Evolutionary conservation across 306 rosid genomes (phyloP).

Genomic region (Mimosa pudica): DNA sequence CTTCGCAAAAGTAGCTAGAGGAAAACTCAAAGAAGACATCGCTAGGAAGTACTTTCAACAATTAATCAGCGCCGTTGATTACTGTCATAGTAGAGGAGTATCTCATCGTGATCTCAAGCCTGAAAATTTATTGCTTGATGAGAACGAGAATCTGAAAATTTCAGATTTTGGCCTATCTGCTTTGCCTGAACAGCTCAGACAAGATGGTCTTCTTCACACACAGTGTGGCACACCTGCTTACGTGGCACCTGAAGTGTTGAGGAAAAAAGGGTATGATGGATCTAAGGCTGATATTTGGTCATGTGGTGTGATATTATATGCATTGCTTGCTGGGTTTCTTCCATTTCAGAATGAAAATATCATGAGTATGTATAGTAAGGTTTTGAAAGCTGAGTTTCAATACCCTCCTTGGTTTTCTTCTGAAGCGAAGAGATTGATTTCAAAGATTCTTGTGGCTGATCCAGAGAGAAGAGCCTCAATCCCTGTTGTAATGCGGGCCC

Average conservation of each 20-base stretch:
- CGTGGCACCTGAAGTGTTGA: conserved; percentile 67
- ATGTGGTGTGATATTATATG: conserved; percentile 65
- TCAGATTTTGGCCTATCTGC: conserved; percentile 74
- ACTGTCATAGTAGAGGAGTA: conserved; percentile 71
- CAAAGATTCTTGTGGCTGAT: conserved; percentile 59
- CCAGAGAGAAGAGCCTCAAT: conserved; percentile 61
- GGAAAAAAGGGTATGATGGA: conserved; percentile 66
- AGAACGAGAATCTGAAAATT: conserved; percentile 61
- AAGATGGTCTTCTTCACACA: conserved; percentile 67
- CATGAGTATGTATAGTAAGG: conserved; percentile 61
- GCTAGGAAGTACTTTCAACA: conserved; percentile 71
- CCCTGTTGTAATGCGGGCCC: conserved; percentile 60
- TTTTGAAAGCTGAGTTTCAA: conserved; percentile 62
- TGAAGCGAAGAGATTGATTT: conserved; percentile 57
- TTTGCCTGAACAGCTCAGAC: conserved; percentile 58
- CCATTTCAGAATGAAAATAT: conserved; percentile 73
- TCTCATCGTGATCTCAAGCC: conserved; percentile 74
- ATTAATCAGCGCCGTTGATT: conserved; percentile 69
- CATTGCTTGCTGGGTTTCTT: conserved; percentile 65
- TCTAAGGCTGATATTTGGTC: conserved; percentile 68
- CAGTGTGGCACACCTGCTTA: conserved; percentile 80
- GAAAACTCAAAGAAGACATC: conserved; percentile 53
- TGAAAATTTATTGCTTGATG: conserved; percentile 63
- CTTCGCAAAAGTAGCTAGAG: conserved; percentile 61
- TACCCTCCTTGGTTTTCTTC: conserved; percentile 74